Percentiles rank a stretch among this genome's conserved stretches.
phyloP scores from a whole-genome alignment of 495 filamentous ascomycete species.

The Antarctomyces pellizariae region DNA sequence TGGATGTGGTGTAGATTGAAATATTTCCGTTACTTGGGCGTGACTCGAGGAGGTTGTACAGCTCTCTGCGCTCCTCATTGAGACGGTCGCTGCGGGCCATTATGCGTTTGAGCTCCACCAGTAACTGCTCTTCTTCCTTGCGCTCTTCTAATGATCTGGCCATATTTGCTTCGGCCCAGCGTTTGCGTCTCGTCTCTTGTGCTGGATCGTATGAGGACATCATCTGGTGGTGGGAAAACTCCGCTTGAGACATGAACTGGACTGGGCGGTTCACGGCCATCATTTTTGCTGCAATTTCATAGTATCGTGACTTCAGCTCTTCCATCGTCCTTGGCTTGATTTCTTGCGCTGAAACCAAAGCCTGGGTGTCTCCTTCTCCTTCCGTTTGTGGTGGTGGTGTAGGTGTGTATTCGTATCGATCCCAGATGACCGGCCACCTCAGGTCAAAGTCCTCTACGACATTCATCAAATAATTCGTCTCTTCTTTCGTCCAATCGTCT shows the following conservation, averaged over 20 bases:
- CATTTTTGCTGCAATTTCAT: constrained; percentile 59
- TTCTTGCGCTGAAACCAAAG: constrained; percentile 21
- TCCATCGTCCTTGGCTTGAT: constrained; percentile 51
- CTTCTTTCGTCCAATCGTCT: constrained; percentile 65
- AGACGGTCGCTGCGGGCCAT: constrained; percentile 57
- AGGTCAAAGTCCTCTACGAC: constrained; percentile 55
- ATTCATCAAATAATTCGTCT: constrained; percentile 75
- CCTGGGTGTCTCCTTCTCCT: constrained; percentile 12
- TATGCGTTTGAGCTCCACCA: constrained; percentile 79
- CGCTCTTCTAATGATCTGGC: constrained; percentile 66
- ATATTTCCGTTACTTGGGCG: constrained; percentile 41
- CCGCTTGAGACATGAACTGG: constrained; percentile 60
- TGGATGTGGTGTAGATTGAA: constrained; percentile 54
- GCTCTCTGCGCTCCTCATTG: constrained; percentile 66
- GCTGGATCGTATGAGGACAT: constrained; percentile 66
- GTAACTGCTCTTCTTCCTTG: constrained; percentile 69
- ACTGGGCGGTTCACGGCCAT: constrained; percentile 65
- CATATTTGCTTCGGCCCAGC: constrained; percentile 57
- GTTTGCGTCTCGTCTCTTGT: constrained; percentile 56
- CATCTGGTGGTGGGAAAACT: constrained; percentile 59
- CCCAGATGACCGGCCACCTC: constrained; percentile 77
- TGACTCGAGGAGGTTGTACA: constrained; percentile 71
- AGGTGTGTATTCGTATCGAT: constrained; percentile 66
- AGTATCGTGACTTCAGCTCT: constrained; percentile 80
- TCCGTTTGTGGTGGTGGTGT: constrained; percentile 18